Evolutionary conservation across 2,329 filamentous ascomycete species (phyloP).

Genomic region (Stemphylium lycopersici): DNA sequence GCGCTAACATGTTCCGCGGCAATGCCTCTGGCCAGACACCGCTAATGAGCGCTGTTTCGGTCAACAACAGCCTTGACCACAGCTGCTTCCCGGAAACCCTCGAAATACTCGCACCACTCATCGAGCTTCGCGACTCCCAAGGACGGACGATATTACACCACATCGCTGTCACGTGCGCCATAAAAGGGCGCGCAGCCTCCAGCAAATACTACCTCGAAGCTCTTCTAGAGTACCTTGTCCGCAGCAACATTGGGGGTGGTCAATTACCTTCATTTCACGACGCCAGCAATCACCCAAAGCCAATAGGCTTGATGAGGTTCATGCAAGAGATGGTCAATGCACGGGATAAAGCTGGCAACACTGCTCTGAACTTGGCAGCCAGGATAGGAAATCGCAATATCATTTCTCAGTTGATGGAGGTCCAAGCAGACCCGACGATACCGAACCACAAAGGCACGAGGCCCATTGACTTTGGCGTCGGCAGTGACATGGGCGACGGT

Average conservation of each 20-base stretch:
- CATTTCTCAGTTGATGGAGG: conserved; percentile 94
- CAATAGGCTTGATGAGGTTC: conserved; percentile 87
- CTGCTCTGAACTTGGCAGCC: conserved; percentile 90
- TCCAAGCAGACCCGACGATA: conserved; percentile 91
- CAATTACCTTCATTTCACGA: conserved; percentile 53
- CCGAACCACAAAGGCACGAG: conserved; percentile 87
- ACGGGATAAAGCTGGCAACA: conserved; percentile 92
- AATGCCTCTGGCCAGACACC: conserved; percentile 92
- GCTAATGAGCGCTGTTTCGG: conserved; percentile 87
- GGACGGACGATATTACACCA: conserved; percentile 93
- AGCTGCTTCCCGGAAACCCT: conserved; percentile 88
- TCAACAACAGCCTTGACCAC: conserved; percentile 93
- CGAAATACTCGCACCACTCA: conserved; percentile 85
- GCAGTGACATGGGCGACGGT: conserved; percentile 62
- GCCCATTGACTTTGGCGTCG: conserved; percentile 93
- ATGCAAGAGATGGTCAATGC: conserved; percentile 98
- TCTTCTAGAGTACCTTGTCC: conserved; percentile 90
- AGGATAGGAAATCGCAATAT: conserved; percentile 93
- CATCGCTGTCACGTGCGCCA: conserved; percentile 93
- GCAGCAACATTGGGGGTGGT: conserved; percentile 61
- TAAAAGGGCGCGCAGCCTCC: conserved; percentile 88
- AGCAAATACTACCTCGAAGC: conserved; percentile 97
- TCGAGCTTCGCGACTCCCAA: conserved; percentile 87
- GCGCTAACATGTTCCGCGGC: conserved; percentile 85
- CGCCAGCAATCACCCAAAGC: conserved; percentile 62